Percentiles rank a stretch among this genome's conserved stretches.
These are phyloP conservation scores for Uronychia setigera DNA, from an alignment of 73 alveolate species.

Conservation along the genomic window DNA sequence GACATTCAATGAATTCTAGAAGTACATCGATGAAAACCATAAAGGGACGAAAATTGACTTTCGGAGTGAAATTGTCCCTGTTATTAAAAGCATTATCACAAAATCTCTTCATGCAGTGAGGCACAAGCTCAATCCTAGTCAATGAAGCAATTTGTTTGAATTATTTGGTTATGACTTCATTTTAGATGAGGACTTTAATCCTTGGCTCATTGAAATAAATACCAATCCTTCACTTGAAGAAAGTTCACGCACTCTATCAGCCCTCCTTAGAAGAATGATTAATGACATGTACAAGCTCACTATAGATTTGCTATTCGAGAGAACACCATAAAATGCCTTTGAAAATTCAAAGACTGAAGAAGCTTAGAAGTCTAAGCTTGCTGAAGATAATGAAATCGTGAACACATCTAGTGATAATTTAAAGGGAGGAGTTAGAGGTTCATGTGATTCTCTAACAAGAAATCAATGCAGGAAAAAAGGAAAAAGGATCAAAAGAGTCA, in stretches of 20 bases:
- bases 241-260: constrained; percentile 56
- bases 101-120: constrained; percentile 35
- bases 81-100: constrained; percentile 24
- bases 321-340: too few species aligned
- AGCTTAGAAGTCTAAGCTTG: too few species aligned
- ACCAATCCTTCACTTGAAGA: constrained; percentile 85
- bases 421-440: too few species aligned
- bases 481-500: too few species aligned
- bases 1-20: constrained; percentile 63
- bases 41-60: constrained; percentile 1
- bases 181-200: constrained; percentile 58
- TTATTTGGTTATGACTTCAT: constrained; percentile 78
- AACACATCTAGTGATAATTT: too few species aligned
- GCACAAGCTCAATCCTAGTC: constrained; percentile 54
- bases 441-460: too few species aligned
- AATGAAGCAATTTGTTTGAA: constrained; percentile 69
- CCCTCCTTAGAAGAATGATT: constrained; percentile 69
- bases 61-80: constrained; percentile 25
- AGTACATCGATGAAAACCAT: constrained; percentile 42
- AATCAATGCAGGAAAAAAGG: too few species aligned
- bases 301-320: constrained; percentile 61
- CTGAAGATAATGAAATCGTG: too few species aligned
- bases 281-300: constrained; percentile 78
- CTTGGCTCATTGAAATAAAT: constrained; percentile 79
- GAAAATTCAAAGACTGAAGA: too few species aligned